A percentile compares a stretch with the other conserved stretches of the same genome.
phyloP scores from a whole-genome alignment of 176 grass and related monocot genomes.

The Luzula sylvatica region DNA sequence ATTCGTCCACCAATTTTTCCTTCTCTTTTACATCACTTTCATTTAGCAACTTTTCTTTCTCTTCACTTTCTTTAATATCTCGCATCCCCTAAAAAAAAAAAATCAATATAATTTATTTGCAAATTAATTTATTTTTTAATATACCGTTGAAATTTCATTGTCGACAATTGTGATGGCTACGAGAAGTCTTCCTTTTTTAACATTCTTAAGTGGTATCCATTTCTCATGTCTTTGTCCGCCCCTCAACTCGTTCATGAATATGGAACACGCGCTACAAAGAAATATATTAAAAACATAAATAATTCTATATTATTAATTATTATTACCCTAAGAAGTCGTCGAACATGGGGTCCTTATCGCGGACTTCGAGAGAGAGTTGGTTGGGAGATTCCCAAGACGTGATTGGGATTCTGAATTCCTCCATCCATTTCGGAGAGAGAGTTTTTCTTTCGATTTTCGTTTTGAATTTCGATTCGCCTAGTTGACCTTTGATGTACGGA shows the following conservation, averaged over 20 bases:
- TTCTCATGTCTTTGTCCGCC: conserved; percentile 89
- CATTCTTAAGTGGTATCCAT: conserved; percentile 74
- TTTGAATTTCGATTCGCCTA: conserved; percentile 75
- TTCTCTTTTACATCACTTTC: conserved; percentile 19
- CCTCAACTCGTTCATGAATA: conserved; percentile 54
- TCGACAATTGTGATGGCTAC: conserved; percentile 55
- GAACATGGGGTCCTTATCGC: conserved; percentile 83
- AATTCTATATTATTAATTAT: too few relatives aligned
- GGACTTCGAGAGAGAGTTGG: conserved; percentile 66
- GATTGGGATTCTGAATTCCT: conserved; percentile 93
- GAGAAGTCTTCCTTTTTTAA: conserved; percentile 84
- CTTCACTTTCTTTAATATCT: conserved; percentile 22
- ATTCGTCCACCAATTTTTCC: conserved; percentile 43
- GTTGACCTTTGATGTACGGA: conserved; percentile 75
- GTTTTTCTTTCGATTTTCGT: conserved; percentile 80
- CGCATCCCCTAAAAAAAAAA: conserved; percentile 21
- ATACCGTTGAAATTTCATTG: conserved; percentile 40
- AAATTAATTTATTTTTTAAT: conserved; percentile 8
- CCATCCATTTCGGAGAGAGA: conserved; percentile 72
- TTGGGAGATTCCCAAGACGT: conserved; percentile 70
- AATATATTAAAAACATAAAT: too few relatives aligned
- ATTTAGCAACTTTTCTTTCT: conserved; percentile 24
- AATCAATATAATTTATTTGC: neutral
- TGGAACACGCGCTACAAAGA: conserved; percentile 45
- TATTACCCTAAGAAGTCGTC: conserved; percentile 96